Conservation (phyloP, 2,329 filamentous ascomycete genomes). For the Aureobasidium melanogenum region DNA sequence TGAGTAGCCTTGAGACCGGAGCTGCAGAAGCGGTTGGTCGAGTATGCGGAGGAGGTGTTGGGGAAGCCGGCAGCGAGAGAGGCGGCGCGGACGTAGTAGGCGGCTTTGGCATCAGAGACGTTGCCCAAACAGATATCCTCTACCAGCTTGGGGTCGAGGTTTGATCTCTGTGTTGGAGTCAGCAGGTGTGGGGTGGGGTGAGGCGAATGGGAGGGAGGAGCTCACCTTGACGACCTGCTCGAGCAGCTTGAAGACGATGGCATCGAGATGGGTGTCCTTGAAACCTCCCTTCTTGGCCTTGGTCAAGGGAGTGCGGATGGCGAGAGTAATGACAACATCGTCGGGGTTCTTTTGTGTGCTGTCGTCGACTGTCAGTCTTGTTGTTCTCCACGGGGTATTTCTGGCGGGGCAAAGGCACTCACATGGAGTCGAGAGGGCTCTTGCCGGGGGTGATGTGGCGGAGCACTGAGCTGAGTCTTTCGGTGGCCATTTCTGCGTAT, state of each 20-base stretch:
- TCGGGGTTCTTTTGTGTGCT: conserved; percentile 90
- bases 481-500: conserved; percentile 55
- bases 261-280: conserved; percentile 89
- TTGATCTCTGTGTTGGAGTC: conserved; percentile 16
- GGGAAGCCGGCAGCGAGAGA: conserved; percentile 87
- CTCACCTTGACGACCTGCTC: conserved; percentile 43
- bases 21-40: conserved; percentile 93
- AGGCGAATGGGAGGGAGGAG: too few species aligned
- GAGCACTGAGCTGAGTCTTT: conserved; percentile 79
- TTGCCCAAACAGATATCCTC: conserved; percentile 85
- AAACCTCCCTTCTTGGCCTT: conserved; percentile 89
- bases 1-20: conserved; percentile 92
- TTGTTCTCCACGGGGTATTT: conserved; percentile 29
- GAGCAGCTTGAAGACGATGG: conserved; percentile 71
- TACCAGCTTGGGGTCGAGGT: conserved; percentile 26
- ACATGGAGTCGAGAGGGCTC: conserved; percentile 68
- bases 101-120: conserved; percentile 75
- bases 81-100: conserved; percentile 85
- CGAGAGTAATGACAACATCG: conserved; percentile 92
- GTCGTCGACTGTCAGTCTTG: conserved; percentile 13
- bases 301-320: conserved; percentile 76
- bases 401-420: conserved; percentile 46
- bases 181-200: not conserved
- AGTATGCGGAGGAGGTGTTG: conserved; percentile 72
- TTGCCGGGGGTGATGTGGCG: conserved; percentile 69